Conservation (phyloP, 805 yeast species). For the Barnettozyma sucrosica region DNA sequence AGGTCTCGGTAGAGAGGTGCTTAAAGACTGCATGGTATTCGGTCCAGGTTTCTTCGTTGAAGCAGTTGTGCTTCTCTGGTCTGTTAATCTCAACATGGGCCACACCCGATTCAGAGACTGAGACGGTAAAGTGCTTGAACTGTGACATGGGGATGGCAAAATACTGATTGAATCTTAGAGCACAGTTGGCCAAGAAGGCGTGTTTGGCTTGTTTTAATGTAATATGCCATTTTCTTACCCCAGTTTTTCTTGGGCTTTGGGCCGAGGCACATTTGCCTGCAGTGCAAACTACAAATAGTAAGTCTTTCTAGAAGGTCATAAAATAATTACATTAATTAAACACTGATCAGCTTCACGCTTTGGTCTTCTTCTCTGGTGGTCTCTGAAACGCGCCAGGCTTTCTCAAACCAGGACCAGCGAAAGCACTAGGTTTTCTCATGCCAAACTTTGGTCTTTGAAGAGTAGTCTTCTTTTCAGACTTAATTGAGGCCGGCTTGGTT, state of each 20-base stretch:
- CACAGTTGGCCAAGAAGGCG: no score
- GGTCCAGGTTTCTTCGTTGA: conserved; percentile 48
- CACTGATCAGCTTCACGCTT: conserved; percentile 9
- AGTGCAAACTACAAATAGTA: not conserved
- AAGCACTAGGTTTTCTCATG: conserved; percentile 21
- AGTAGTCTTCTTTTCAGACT: conserved; percentile 8
- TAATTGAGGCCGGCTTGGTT: not conserved
- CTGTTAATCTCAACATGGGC: conserved; percentile 57
- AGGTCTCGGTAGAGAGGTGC: conserved; percentile 37
- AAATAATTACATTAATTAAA: not conserved
- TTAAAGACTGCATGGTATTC: conserved; percentile 47
- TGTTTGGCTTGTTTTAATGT: no score
- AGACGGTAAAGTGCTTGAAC: conserved; percentile 19
- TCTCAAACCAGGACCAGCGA: conserved; percentile 18
- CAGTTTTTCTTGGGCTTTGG: not conserved
- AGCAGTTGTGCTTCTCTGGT: conserved; percentile 55
- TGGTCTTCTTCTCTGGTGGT: conserved; percentile 21
- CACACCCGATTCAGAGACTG: conserved; percentile 27
- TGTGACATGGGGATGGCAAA: not conserved
- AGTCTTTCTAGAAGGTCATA: not conserved
- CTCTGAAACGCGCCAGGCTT: conserved; percentile 27
- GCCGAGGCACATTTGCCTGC: not conserved
- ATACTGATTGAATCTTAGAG: not conserved
- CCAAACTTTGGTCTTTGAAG: conserved; percentile 24
- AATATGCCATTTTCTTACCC: not conserved